Percentiles rank a stretch among this genome's conserved stretches.
These are phyloP conservation scores for Tricholoma bakamatsutake DNA, from an alignment of 768 basidiomycete genomes.

Conservation along the genomic window DNA sequence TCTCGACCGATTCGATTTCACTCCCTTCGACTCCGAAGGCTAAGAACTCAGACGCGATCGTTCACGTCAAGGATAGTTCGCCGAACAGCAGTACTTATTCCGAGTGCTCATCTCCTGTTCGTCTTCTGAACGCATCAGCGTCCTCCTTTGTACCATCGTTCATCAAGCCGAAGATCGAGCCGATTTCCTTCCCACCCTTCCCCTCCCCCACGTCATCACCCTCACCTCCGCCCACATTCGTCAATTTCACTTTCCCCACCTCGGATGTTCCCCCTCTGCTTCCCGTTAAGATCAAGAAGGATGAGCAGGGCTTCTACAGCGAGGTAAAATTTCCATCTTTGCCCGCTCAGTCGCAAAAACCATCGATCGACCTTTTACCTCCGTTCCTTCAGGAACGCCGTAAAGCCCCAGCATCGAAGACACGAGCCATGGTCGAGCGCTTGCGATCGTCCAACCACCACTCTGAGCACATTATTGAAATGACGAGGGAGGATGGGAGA, in stretches of 20 bases:
- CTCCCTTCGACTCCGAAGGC: conserved; percentile 49
- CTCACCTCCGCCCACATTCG: conserved; percentile 18
- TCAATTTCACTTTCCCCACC: conserved; percentile 44
- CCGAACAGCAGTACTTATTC: conserved; percentile 18
- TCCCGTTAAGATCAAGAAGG: conserved; percentile 40
- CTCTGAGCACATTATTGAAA: background rate
- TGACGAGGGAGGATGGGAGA: conserved; percentile 4
- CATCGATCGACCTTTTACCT: conserved; percentile 35
- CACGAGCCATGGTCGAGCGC: conserved; percentile 54
- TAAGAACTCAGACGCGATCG: conserved; percentile 29
- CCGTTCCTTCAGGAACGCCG: conserved; percentile 43
- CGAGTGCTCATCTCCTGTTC: conserved; percentile 15
- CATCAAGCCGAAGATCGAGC: conserved; percentile 19
- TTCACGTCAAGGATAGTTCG: conserved; percentile 30
- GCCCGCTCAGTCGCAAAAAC: conserved; percentile 21
- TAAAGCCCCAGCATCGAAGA: conserved; percentile 43
- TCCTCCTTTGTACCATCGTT: conserved; percentile 40
- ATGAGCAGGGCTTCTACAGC: conserved; percentile 47
- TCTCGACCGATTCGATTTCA: conserved; percentile 38
- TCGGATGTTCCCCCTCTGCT: conserved; percentile 35
- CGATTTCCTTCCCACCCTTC: conserved; percentile 17
- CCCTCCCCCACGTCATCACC: conserved; percentile 11
- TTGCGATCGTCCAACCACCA: conserved; percentile 32
- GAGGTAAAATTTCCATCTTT: conserved; percentile 29
- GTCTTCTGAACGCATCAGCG: conserved; percentile 38